phyloP scores from a whole-genome alignment of 192 early-diverging fungal genomes.

The Coemansia sp. region DNA sequence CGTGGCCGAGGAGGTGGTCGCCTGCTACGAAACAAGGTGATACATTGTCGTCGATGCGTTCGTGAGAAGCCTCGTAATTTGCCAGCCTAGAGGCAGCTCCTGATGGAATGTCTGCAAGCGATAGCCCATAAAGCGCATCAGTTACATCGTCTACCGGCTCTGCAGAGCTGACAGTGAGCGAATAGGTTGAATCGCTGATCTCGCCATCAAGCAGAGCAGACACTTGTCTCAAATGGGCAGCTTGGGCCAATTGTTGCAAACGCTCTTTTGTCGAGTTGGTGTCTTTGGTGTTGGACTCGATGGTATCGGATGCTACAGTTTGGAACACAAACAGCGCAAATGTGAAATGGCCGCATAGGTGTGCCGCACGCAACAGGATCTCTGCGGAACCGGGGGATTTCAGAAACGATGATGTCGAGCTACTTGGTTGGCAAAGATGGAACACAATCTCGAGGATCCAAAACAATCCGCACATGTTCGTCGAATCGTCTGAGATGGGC shows the following conservation, averaged over 20 bases:
- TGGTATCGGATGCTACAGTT: neutral
- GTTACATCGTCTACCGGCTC: neutral
- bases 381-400: neutral
- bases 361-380: conserved; percentile 29
- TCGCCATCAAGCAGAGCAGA: conserved; percentile 8
- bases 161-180: neutral
- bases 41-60: neutral
- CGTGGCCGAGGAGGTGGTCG: neutral
- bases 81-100: neutral
- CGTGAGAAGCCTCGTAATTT: neutral
- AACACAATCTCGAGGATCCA: conserved; percentile 41
- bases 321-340: conserved; percentile 30
- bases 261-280: neutral
- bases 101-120: neutral
- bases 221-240: neutral
- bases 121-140: conserved; percentile 9
- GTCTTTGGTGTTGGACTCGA: neutral
- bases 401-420: neutral
- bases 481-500: neutral
- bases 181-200: conserved; percentile 1
- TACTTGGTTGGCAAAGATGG: conserved; percentile 14
- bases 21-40: neutral
- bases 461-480: conserved; percentile 1
- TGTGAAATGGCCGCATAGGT: conserved; percentile 24
- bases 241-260: neutral